A percentile compares a stretch with the other conserved stretches of the same genome.
These are phyloP conservation scores for Waitea zeae DNA, from an alignment of 1,284 basidiomycete genomes.

Conservation along the genomic window DNA sequence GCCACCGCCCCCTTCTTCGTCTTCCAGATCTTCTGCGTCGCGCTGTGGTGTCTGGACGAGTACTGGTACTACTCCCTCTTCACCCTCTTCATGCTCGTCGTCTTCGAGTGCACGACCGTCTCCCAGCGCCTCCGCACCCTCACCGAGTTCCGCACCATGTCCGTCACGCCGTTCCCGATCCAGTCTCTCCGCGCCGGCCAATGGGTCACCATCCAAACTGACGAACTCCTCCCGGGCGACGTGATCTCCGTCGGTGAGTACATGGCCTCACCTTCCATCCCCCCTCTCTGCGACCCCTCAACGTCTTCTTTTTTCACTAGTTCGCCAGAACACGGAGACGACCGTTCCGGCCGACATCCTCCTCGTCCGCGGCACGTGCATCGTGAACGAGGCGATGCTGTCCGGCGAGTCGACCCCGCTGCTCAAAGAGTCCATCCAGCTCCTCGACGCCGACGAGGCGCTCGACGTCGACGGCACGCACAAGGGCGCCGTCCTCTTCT, in stretches of 20 bases:
- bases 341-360: slow-evolving; percentile 84
- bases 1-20: slow-evolving; percentile 93
- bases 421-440: slow-evolving; percentile 81
- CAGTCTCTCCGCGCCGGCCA: slow-evolving; percentile 63
- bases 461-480: slow-evolving; percentile 77
- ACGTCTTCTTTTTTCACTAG: slow-evolving; percentile 15
- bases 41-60: slow-evolving; percentile 90
- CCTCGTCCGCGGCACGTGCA: slow-evolving; percentile 75
- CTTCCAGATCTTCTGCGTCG: slow-evolving; percentile 92
- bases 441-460: slow-evolving; percentile 58
- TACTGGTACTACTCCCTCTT: slow-evolving; percentile 98
- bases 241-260: slow-evolving; percentile 66
- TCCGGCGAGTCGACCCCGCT: slow-evolving; percentile 93
- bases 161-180: slow-evolving; percentile 77
- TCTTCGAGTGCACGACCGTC: slow-evolving; percentile 95
- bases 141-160: slow-evolving; percentile 92
- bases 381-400: slow-evolving; percentile 96
- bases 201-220: slow-evolving; percentile 69
- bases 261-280: slow-evolving; percentile 4
- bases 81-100: slow-evolving; percentile 91
- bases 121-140: slow-evolving; percentile 70
- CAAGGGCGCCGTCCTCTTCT: slow-evolving; percentile 81
- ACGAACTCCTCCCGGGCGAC: slow-evolving; percentile 81
- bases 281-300: background rate
- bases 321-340: slow-evolving; percentile 68